Evolutionary conservation across 2,329 filamentous ascomycete genomes (phyloP), one percentile per base, ranked within the genome.

Genomic region (Chaetothyriales sp.): DNA sequence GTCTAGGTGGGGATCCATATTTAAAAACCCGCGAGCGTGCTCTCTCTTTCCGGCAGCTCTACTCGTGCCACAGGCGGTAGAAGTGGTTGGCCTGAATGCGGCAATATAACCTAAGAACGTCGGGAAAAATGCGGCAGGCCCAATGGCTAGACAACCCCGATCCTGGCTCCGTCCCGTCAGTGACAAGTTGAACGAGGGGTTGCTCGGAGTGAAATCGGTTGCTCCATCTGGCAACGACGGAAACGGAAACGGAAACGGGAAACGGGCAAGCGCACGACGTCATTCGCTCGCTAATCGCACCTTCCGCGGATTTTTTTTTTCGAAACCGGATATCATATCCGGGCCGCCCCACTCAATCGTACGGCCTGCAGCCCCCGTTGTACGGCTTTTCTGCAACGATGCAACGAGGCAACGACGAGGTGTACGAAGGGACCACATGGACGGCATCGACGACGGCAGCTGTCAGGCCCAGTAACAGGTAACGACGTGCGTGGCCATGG

Each of bases 1-100:
- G 28, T 37, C 46, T 43, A 53, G 46, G 13, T 47, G 37, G 18
- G 25, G 20, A 43, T 48, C 47, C 51, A 53, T 53, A 13, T 47
- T 25, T 29, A 33, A 50, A 45, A n/a, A n/a, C n/a, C n/a, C n/a
- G n/a, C 43, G 25, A 5, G 10, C 15, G 15, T 40, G 33, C 15
- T 9, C 33, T 9, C 33, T 40, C 10, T 15, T 40, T 40, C 33
- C 33, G 8, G 33, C 29, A 33, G 29, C 29, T 8, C 4, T 33
- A 9, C 33, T 40, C 33, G 10, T 40, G 5, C 10, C 10, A 40
- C 10, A 13, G 10, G 33, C 15, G 3, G 10, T 40, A 2, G 15
- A 40, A 40, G 15, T 40, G 33, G 33, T 40, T 40, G 33, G 33
- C 33, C 33, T 40, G 33, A 40, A 40, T 40, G 33, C 13, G 33